Base-by-base conservation (phyloP, 441 rosid genomes). In the Pelargonium citronellum region DNA sequence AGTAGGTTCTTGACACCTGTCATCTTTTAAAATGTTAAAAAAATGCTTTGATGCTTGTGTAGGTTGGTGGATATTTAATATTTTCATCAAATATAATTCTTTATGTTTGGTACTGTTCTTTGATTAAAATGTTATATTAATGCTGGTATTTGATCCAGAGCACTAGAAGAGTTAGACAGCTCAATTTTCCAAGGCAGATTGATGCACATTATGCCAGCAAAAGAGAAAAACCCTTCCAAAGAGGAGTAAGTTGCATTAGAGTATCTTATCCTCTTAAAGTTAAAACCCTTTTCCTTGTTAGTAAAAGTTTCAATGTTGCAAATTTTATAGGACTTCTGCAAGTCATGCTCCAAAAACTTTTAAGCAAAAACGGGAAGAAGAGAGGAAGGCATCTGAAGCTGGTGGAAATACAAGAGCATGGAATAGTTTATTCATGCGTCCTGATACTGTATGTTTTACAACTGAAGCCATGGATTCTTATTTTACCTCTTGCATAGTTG, bases 391-490 rank as follows among this genome's bases (percentile, higher is more conserved):
- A 73, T 79, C 96, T 76, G 97, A 94, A 87, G 87, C 91, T 27
- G 67, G 94, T 70, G 99, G 99, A 80, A 80, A 91, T 79, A 85
- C 94, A 53, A 90, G 80, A 79, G 87, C 95, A 27, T 91, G 99
- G 99, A 94, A 90, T 83, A 87, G 92, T 80, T 82, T 94, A 72
- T 90, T 89, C 81, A 86, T 94, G 96, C 91, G 94, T 61, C 70
- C 90, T 57, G 96, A 94, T 76, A 90, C 99, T 10, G 96, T 94
- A 85, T 1, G 87, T 73, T 67, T 68, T 19, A 61, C 20, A 55
- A 63, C 41, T 67, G 67, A 46, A 68, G 12, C 30, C 1, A 49
- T n/a, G 15, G 9, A 1, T 11, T 61, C 24, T 61, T 60, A 60
- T 69, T 68, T 10, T 55, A 24, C 19, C 27, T 13, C 65, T 22